Evolutionary conservation across 2,329 filamentous ascomycete genomes (phyloP).

Genomic region (Cercospora sp.): DNA sequence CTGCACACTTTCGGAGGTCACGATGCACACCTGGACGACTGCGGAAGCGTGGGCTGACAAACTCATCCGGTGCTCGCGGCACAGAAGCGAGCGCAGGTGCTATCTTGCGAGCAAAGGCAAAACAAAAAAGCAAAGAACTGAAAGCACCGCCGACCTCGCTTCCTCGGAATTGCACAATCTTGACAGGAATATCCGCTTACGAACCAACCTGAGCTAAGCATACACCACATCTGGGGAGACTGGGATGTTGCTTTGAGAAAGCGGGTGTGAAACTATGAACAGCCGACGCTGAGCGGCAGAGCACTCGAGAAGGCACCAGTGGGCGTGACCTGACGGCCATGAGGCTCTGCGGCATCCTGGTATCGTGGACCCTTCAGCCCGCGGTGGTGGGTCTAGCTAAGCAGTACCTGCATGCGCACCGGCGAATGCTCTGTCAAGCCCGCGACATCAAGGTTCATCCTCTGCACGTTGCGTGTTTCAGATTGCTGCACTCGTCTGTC

Average conservation of each 20-base stretch:
- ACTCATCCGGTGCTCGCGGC: neutral
- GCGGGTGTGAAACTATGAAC: neutral
- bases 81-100: neutral
- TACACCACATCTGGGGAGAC: neutral
- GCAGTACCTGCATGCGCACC: slow-evolving; percentile 31
- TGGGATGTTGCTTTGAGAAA: neutral
- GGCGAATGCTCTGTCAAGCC: slow-evolving; percentile 30
- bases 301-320: neutral
- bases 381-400: slow-evolving; percentile 24
- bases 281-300: neutral
- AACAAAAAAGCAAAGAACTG: neutral
- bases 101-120: neutral
- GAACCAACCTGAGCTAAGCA: neutral
- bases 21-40: neutral
- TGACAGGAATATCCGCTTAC: neutral
- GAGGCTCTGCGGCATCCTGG: slow-evolving; percentile 17
- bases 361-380: slow-evolving; percentile 13
- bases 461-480: slow-evolving; percentile 29
- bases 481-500: slow-evolving; percentile 24
- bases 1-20: slow-evolving; percentile 5
- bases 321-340: slow-evolving; percentile 4
- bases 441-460: slow-evolving; percentile 27
- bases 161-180: neutral
- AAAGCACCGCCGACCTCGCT: neutral
- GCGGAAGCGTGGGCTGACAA: neutral